Evolutionary conservation across 345 rosid species (phyloP).

Genomic region (Eucalyptus pauciflora): DNA sequence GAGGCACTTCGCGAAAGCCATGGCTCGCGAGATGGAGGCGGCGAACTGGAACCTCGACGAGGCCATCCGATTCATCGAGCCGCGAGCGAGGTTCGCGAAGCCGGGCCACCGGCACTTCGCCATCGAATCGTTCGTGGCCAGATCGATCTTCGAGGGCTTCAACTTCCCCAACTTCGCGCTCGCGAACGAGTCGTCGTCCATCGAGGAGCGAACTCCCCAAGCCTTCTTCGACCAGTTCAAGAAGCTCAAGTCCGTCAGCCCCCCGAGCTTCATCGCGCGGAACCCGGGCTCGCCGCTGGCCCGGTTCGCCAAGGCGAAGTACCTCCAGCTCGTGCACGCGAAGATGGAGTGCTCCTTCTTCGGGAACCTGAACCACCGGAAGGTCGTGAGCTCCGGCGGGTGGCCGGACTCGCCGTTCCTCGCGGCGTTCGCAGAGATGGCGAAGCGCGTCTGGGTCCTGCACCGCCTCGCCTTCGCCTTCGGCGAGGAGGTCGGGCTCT

Average conservation of each 20-base stretch:
- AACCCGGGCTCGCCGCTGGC: constrained; percentile 46
- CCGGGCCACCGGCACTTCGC: constrained; percentile 45
- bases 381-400: constrained; percentile 56
- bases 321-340: constrained; percentile 68
- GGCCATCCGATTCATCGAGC: constrained; percentile 53
- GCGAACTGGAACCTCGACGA: constrained; percentile 79
- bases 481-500: constrained; percentile 40
- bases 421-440: constrained; percentile 61
- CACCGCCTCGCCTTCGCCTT: constrained; percentile 63
- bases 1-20: constrained; percentile 46
- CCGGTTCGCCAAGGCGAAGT: constrained; percentile 44
- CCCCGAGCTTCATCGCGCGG: constrained; percentile 34
- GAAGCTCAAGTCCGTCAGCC: constrained; percentile 29
- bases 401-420: constrained; percentile 76
- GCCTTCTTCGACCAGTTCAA: constrained; percentile 33
- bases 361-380: constrained; percentile 80
- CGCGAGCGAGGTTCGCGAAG: constrained; percentile 20
- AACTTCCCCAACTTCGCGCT: constrained; percentile 22
- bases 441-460: constrained; percentile 64
- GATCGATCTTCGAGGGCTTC: constrained; percentile 63
- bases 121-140: constrained; percentile 67
- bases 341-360: constrained; percentile 96
- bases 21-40: constrained; percentile 70
- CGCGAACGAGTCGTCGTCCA: constrained; percentile 3
- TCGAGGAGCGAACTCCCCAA: constrained; percentile 1